Percentiles rank a stretch among this genome's conserved stretches.
Evolutionary conservation across 345 rosid species (phyloP).

Genomic region (Ceriops tagal): DNA sequence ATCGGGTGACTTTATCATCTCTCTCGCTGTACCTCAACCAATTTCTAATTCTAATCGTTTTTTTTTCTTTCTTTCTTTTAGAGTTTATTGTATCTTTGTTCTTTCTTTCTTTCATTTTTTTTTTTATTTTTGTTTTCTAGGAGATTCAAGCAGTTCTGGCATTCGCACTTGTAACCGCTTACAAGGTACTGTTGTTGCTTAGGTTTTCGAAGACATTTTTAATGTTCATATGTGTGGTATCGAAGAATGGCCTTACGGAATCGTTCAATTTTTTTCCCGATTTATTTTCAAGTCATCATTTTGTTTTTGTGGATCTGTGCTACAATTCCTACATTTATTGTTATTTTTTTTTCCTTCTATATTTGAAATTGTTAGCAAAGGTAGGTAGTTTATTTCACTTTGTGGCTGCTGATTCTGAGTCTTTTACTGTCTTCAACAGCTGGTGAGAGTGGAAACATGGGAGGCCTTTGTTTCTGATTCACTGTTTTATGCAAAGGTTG

Average conservation of each 20-base stretch:
- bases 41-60: background rate
- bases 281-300: no score
- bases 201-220: background rate
- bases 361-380: background rate
- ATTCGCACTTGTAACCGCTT: conserved; percentile 43
- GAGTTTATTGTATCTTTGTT: background rate
- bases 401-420: background rate
- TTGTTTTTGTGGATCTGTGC: no score
- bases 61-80: background rate
- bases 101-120: background rate
- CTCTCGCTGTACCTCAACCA: background rate
- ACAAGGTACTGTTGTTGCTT: conserved; percentile 45
- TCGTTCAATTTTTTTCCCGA: no score
- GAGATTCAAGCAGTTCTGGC: conserved; percentile 83
- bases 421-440: conserved; percentile 31
- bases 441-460: conserved; percentile 72
- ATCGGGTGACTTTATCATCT: conserved; percentile 36
- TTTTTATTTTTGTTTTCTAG: conserved; percentile 32
- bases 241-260: no score
- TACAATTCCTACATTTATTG: background rate
- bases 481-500: conserved; percentile 68
- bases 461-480: conserved; percentile 64
- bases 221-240: background rate
- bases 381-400: background rate
- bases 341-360: background rate